These are phyloP conservation scores for Fagopyrum homotropicum DNA, from an alignment of 148 eudicot genomes.

Conservation along the genomic window DNA sequence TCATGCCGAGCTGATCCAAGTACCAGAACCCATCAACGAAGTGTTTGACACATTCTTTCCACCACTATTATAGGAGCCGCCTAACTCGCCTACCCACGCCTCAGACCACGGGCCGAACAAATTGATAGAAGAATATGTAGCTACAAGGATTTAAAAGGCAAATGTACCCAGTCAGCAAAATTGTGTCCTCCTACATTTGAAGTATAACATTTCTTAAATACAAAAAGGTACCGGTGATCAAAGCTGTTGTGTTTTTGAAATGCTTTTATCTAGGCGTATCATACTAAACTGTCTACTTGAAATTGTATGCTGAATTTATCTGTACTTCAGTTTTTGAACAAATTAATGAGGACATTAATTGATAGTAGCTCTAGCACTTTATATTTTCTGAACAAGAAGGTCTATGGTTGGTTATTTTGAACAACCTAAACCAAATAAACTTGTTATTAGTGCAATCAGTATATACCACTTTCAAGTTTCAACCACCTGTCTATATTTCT, in stretches of 20 bases:
- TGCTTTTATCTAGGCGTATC: background rate
- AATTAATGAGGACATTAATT: background rate
- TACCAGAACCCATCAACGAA: no score
- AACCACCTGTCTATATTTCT: background rate
- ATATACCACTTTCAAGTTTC: no score
- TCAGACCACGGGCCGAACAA: no score
- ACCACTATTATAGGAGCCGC: no score
- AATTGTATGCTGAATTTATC: background rate
- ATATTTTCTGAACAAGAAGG: background rate
- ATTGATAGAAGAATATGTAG: background rate
- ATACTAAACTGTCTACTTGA: background rate
- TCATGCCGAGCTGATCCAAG: no score
- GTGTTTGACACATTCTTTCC: no score
- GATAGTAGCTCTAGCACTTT: background rate
- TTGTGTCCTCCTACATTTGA: no score
- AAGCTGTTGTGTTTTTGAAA: background rate
- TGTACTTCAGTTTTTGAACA: background rate
- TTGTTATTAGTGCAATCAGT: background rate
- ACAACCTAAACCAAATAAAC: background rate
- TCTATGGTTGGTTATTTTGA: background rate
- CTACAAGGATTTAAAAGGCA: background rate
- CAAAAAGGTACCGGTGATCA: background rate
- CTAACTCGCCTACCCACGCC: no score
- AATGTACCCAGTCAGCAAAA: background rate
- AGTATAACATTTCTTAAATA: background rate